These are phyloP conservation scores for Phytophthora crassamura DNA, from an alignment of 352 stramenopile species.

Conservation along the genomic window DNA sequence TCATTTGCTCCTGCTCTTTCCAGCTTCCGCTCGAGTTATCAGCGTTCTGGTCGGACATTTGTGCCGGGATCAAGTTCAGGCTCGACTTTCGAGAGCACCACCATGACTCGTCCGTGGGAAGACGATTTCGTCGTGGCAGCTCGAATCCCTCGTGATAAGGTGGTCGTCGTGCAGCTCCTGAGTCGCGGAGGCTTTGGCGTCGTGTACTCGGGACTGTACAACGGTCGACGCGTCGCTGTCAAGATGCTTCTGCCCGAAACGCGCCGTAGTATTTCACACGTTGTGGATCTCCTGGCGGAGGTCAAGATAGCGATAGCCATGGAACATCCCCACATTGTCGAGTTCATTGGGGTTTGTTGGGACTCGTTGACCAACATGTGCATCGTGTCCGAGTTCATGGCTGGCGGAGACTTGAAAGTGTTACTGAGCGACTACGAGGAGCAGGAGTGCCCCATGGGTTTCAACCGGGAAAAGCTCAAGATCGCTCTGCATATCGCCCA, in stretches of 20 bases:
- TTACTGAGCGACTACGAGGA: slow-evolving; percentile 42
- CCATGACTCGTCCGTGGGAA: slow-evolving; percentile 37
- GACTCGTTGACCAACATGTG: slow-evolving; percentile 52
- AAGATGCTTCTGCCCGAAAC: slow-evolving; percentile 59
- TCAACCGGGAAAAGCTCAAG: slow-evolving; percentile 41
- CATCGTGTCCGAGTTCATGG: too few relatives aligned
- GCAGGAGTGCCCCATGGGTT: slow-evolving; percentile 27
- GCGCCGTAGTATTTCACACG: slow-evolving; percentile 33
- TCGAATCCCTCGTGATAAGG: slow-evolving; percentile 50
- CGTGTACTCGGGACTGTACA: slow-evolving; percentile 51
- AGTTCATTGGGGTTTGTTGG: slow-evolving; percentile 63
- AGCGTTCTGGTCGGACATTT: slow-evolving; percentile 22
- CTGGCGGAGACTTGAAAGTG: too few relatives aligned
- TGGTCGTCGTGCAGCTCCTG: slow-evolving; percentile 38
- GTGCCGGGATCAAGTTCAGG: slow-evolving; percentile 11
- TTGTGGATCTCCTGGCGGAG: slow-evolving; percentile 49
- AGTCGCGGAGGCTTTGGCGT: slow-evolving; percentile 54
- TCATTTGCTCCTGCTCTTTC: slow-evolving; percentile 33
- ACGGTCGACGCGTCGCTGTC: slow-evolving; percentile 45
- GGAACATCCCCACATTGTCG: slow-evolving; percentile 53
- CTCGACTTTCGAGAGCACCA: slow-evolving; percentile 15
- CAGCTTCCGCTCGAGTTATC: slow-evolving; percentile 23
- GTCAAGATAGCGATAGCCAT: slow-evolving; percentile 54
- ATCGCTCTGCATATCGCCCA: slow-evolving; percentile 46
- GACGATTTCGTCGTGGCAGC: slow-evolving; percentile 49